phyloP scores from a whole-genome alignment of 2,329 filamentous ascomycete species.

The Phyllosticta citriasiana region DNA sequence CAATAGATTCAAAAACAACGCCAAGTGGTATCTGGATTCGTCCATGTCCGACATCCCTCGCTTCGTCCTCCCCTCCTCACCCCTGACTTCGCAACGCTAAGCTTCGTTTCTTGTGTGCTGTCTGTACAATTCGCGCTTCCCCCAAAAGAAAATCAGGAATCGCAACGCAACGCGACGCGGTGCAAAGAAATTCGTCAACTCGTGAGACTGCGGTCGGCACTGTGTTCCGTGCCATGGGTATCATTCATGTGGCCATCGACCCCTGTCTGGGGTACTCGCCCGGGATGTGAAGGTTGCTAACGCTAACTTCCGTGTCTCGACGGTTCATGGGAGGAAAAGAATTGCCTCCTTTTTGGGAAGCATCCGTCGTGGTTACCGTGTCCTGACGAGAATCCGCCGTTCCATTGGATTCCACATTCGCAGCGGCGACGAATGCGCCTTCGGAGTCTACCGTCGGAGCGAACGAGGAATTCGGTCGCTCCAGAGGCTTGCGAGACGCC shows the following conservation, averaged over 20 bases:
- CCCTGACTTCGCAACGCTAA: background rate
- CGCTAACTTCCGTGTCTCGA: constrained; percentile 38
- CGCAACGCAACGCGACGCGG: background rate
- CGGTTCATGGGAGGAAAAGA: constrained; percentile 40
- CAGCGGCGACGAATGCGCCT: background rate
- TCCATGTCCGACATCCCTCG: background rate
- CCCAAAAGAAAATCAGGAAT: background rate
- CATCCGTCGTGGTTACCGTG: constrained; percentile 11
- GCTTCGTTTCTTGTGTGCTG: background rate
- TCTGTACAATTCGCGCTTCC: background rate
- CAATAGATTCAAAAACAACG: background rate
- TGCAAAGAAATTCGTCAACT: background rate
- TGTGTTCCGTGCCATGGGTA: background rate
- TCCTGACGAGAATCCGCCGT: background rate
- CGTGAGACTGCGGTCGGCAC: background rate
- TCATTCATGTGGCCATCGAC: background rate
- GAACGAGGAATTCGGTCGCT: background rate
- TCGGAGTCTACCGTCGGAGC: background rate
- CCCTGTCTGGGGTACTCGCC: constrained; percentile 48
- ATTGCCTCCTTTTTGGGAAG: constrained; percentile 27
- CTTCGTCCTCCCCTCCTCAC: background rate
- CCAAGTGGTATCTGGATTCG: background rate
- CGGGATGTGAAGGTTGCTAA: constrained; percentile 59
- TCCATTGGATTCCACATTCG: constrained; percentile 1
- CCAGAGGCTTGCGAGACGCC: background rate